Evolutionary conservation across 306 rosid species (phyloP).

Genomic region (Malus sylvestris): DNA sequence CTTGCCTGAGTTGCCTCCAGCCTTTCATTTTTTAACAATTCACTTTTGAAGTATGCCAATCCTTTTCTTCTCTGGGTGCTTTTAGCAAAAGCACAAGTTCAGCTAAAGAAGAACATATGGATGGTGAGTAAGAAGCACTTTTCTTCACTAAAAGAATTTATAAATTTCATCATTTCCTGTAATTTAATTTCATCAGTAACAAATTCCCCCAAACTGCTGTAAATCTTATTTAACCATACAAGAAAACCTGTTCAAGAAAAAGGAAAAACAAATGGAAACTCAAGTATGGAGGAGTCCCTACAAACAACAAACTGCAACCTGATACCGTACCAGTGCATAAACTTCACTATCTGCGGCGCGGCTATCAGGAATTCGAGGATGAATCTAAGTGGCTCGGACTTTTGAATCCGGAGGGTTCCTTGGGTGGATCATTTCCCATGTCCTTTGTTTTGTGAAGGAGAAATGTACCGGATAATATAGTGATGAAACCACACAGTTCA

Average conservation of each 20-base stretch:
- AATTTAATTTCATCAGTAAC: neutral
- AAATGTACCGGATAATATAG: conserved; percentile 81
- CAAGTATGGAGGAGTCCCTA: neutral
- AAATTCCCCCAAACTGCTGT: neutral
- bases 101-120: no score
- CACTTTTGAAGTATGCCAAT: no score
- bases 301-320: neutral
- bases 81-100: no score
- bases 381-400: conserved; percentile 11
- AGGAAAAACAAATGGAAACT: no score
- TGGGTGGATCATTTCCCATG: conserved; percentile 45
- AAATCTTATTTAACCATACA: neutral
- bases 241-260: neutral
- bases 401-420: conserved; percentile 19
- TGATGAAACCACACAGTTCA: conserved; percentile 76
- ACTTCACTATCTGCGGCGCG: neutral
- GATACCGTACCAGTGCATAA: neutral
- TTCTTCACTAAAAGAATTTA: neutral
- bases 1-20: neutral
- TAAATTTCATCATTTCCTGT: no score
- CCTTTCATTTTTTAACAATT: neutral
- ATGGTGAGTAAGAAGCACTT: neutral
- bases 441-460: conserved; percentile 88
- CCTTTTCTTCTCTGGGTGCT: no score
- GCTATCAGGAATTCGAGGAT: neutral